Evolutionary conservation across 805 yeast species (phyloP).

Genomic region (Millerago galiae): DNA sequence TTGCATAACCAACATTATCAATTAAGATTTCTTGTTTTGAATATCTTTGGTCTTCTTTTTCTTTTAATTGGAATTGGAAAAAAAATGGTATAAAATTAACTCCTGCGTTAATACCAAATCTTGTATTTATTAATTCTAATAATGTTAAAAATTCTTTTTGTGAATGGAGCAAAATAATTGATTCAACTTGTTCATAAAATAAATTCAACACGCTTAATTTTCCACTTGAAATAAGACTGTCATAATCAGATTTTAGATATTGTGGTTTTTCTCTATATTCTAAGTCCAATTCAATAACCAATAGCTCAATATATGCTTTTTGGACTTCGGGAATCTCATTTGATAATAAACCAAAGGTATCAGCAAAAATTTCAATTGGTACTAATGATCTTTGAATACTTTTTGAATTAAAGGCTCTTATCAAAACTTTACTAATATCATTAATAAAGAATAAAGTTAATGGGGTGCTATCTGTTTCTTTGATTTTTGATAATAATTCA

Average conservation of each 20-base stretch:
- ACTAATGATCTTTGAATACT: slow-evolving; percentile 21
- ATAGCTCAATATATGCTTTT: slow-evolving; percentile 13
- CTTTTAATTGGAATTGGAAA: slow-evolving; percentile 34
- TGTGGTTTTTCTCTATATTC: slow-evolving; percentile 16
- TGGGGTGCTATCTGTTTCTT: slow-evolving; percentile 16
- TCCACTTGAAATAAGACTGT: slow-evolving; percentile 16
- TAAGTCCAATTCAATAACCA: slow-evolving; percentile 12
- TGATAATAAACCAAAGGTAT: slow-evolving; percentile 16
- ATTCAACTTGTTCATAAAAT: slow-evolving; percentile 19
- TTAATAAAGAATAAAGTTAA: slow-evolving; percentile 11
- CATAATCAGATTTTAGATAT: slow-evolving; percentile 12
- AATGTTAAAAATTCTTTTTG: slow-evolving; percentile 6
- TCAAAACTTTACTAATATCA: slow-evolving; percentile 13
- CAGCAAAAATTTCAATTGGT: slow-evolving; percentile 20
- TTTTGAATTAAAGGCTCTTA: slow-evolving; percentile 11
- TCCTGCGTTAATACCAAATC: slow-evolving; percentile 42
- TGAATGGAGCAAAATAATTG: slow-evolving; percentile 3
- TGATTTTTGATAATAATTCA: slow-evolving; percentile 46
- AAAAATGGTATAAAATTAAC: slow-evolving; percentile 40
- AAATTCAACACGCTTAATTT: slow-evolving; percentile 16
- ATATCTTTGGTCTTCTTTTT: neutral
- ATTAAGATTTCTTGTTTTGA: slow-evolving; percentile 3
- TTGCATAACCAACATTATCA: slow-evolving; percentile 19
- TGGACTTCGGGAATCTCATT: slow-evolving; percentile 9
- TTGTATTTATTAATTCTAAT: slow-evolving; percentile 20